A percentile compares a stretch with the other conserved stretches of the same genome.
Evolutionary conservation across 1,284 basidiomycete species (phyloP).

Genomic region (Mycena sp.): DNA sequence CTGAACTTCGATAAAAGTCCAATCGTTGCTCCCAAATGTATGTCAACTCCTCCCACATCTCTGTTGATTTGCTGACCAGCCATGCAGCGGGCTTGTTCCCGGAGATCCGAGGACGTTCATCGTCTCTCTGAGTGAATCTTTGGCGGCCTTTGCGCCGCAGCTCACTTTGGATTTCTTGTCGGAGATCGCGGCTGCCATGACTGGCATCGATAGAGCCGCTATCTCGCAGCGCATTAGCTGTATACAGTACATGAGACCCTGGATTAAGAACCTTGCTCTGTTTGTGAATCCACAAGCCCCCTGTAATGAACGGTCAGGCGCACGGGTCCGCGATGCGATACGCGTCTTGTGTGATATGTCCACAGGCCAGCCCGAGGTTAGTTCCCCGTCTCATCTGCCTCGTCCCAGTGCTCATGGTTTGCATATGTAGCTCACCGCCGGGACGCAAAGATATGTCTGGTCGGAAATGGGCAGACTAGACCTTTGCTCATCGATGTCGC

Average conservation of each 20-base stretch:
- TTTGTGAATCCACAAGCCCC: slow-evolving; percentile 77
- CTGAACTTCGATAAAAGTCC: slow-evolving; percentile 80
- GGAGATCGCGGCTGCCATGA: slow-evolving; percentile 80
- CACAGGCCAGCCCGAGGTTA: slow-evolving; percentile 73
- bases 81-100: slow-evolving; percentile 74
- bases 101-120: slow-evolving; percentile 75
- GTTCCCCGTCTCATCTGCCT: slow-evolving; percentile 24
- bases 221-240: slow-evolving; percentile 72
- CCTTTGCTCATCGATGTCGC: slow-evolving; percentile 73
- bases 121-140: slow-evolving; percentile 71
- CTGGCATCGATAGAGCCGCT: slow-evolving; percentile 65
- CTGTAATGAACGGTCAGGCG: slow-evolving; percentile 76
- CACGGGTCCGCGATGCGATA: slow-evolving; percentile 80
- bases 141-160: slow-evolving; percentile 79
- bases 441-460: slow-evolving; percentile 83
- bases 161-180: slow-evolving; percentile 88
- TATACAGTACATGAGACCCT: slow-evolving; percentile 84
- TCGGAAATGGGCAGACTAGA: slow-evolving; percentile 76
- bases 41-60: slow-evolving; percentile 30
- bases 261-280: slow-evolving; percentile 81
- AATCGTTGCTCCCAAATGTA: slow-evolving; percentile 75
- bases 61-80: slow-evolving; percentile 22
- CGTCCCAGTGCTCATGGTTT: background rate
- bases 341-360: slow-evolving; percentile 81
- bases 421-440: slow-evolving; percentile 68